phyloP scores from a whole-genome alignment of 2,329 filamentous ascomycete genomes.

The Colletotrichum cordylinicola region DNA sequence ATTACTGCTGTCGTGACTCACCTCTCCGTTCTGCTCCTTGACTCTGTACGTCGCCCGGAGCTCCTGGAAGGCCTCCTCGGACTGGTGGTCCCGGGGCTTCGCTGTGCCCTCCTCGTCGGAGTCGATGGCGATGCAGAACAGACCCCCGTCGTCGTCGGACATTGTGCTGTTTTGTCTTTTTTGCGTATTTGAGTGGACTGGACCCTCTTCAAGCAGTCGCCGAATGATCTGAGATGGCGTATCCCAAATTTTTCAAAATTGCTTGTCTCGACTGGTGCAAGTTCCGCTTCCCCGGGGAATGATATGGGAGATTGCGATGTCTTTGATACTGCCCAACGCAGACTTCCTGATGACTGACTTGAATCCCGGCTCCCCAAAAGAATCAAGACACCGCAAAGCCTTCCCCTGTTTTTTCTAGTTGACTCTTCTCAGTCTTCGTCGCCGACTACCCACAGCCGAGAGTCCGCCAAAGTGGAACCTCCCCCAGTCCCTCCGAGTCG shows the following conservation, averaged over 20 bases:
- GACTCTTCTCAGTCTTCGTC: background rate
- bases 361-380: background rate
- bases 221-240: background rate
- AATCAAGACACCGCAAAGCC: background rate
- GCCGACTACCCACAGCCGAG: background rate
- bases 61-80: constrained; percentile 54
- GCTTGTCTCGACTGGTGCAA: background rate
- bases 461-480: background rate
- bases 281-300: background rate
- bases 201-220: background rate
- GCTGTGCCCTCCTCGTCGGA: constrained; percentile 35
- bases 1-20: constrained; percentile 30
- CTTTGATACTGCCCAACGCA: background rate
- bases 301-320: background rate
- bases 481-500: background rate
- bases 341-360: background rate
- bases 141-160: constrained; percentile 33
- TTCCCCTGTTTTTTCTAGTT: background rate
- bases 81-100: constrained; percentile 45
- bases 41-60: constrained; percentile 50
- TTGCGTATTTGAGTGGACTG: background rate
- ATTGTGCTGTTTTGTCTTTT: background rate
- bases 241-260: background rate
- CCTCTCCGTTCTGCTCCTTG: constrained; percentile 62
- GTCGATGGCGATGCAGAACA: constrained; percentile 37